These are phyloP conservation scores for Inga oerstediana DNA, from an alignment of 306 rosid species.

Conservation along the genomic window DNA sequence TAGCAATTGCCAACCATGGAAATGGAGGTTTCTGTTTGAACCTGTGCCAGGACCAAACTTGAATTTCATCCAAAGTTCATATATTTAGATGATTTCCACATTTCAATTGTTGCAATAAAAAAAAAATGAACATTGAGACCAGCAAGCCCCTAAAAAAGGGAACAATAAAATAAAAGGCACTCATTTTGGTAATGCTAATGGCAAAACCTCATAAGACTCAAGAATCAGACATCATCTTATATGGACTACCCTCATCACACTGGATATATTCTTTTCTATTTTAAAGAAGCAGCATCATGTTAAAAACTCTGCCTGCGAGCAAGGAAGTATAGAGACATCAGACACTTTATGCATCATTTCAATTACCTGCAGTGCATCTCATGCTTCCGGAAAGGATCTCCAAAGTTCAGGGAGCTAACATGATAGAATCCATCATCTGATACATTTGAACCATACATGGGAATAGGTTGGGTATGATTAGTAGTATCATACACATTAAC, in stretches of 20 bases:
- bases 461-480: conserved; percentile 72
- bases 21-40: conserved; percentile 90
- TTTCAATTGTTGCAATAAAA: conserved; percentile 3
- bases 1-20: conserved; percentile 80
- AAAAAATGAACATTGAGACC: not conserved
- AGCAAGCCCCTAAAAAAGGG: not conserved
- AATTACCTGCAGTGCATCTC: conserved; percentile 96
- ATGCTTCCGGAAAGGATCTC: conserved; percentile 95
- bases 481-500: conserved; percentile 93
- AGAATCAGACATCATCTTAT: not conserved
- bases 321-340: conserved; percentile 6
- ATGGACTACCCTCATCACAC: not conserved
- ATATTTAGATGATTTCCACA: conserved; percentile 15
- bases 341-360: not conserved
- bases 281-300: not conserved
- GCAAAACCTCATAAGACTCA: conserved; percentile 6
- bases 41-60: conserved; percentile 54
- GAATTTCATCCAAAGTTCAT: conserved; percentile 27
- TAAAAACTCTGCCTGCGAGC: not conserved
- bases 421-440: conserved; percentile 67
- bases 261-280: conserved; percentile 15
- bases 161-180: not conserved
- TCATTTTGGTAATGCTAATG: conserved; percentile 4
- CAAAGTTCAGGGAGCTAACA: conserved; percentile 77
- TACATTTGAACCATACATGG: conserved; percentile 87